A percentile compares a stretch with the other conserved stretches of the same genome.
These are phyloP conservation scores for Trichoderma hamatum DNA, from an alignment of 2,329 filamentous ascomycete genomes.

Conservation along the genomic window DNA sequence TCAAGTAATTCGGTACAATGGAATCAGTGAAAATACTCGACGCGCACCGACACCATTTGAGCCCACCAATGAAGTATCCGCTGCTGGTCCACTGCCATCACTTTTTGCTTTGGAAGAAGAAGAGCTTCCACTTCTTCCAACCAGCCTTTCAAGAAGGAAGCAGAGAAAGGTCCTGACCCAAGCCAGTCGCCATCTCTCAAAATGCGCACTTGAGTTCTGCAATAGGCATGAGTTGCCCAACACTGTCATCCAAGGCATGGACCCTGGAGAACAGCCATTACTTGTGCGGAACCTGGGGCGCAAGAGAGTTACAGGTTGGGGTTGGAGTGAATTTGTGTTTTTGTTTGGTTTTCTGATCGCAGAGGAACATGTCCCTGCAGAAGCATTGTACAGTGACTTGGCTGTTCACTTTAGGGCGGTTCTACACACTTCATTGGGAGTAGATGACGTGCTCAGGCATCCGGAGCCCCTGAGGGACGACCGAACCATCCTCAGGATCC, in stretches of 20 bases:
- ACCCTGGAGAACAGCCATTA: neutral
- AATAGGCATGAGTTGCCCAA: neutral
- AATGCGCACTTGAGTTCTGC: neutral
- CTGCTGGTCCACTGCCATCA: neutral
- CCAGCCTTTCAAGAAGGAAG: neutral
- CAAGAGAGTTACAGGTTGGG: neutral
- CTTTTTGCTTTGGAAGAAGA: neutral
- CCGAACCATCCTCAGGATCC: neutral
- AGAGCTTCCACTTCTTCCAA: neutral
- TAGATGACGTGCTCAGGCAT: neutral
- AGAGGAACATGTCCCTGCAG: neutral
- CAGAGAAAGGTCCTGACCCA: neutral
- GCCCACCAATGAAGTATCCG: neutral
- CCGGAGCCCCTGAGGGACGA: neutral
- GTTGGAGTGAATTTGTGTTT: neutral
- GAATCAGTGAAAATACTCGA: neutral
- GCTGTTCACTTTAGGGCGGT: neutral
- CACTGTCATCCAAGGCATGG: neutral
- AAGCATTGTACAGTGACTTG: neutral
- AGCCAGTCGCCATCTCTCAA: neutral
- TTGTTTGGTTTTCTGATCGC: neutral
- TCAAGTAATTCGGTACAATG: neutral
- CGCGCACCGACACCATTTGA: neutral
- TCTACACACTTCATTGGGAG: neutral
- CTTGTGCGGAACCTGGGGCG: neutral